phyloP scores from a whole-genome alignment of 148 eudicot species.

The Nyssa sinensis region DNA sequence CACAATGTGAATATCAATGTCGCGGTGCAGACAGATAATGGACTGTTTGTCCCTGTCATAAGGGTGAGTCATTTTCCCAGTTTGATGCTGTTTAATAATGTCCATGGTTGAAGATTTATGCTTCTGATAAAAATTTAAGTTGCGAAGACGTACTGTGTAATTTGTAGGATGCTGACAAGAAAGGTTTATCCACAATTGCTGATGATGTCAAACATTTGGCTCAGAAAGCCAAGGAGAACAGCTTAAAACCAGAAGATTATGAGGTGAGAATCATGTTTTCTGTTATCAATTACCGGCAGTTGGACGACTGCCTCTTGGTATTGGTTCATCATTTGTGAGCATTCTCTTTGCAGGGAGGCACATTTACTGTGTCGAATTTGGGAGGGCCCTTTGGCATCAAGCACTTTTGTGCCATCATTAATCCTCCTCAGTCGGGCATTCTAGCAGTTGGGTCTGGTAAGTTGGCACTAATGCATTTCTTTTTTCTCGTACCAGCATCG shows the following conservation, averaged over 20 bases:
- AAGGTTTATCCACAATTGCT: conserved; percentile 72
- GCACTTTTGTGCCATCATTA: conserved; percentile 82
- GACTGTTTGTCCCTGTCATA: conserved; percentile 67
- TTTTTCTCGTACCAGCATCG: neutral
- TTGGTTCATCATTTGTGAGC: conserved; percentile 1
- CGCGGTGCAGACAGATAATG: conserved; percentile 85
- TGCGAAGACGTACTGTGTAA: neutral
- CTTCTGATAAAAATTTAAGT: neutral
- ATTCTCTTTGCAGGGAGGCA: conserved; percentile 46
- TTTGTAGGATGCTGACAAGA: conserved; percentile 92
- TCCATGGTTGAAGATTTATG: neutral
- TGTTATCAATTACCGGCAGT: neutral
- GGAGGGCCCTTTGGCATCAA: conserved; percentile 86
- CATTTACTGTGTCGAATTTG: conserved; percentile 75
- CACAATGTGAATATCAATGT: conserved; percentile 70
- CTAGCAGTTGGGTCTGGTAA: conserved; percentile 77
- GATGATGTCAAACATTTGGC: conserved; percentile 90
- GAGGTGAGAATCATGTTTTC: conserved; percentile 51
- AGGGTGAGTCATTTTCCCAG: conserved; percentile 40
- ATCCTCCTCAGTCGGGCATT: conserved; percentile 86
- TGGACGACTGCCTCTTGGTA: neutral
- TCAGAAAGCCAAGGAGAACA: conserved; percentile 83
- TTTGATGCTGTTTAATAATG: neutral
- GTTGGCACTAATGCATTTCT: neutral
- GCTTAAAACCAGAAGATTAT: conserved; percentile 85